These are phyloP conservation scores for Colletotrichum gigasporum DNA, from an alignment of 2,329 filamentous ascomycete species.

Conservation along the genomic window DNA sequence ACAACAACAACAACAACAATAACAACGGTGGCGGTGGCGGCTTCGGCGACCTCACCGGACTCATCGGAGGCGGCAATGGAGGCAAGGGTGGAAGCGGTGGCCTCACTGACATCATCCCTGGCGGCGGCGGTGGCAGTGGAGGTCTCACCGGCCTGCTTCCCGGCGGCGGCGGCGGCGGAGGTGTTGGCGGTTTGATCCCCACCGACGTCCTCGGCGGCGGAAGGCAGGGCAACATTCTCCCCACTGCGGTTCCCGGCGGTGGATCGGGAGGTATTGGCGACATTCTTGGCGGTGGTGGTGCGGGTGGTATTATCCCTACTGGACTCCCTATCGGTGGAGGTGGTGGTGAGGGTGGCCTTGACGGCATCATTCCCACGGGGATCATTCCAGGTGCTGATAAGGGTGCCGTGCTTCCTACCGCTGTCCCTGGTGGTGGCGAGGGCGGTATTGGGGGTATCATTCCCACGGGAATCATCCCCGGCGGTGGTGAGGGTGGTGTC, in stretches of 20 bases:
- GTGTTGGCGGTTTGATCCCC: not conserved
- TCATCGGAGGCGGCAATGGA: not conserved
- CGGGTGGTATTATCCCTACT: not conserved
- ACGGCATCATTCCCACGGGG: not conserved
- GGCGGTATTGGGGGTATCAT: not conserved
- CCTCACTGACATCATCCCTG: not conserved
- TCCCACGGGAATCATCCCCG: not conserved
- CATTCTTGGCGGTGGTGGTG: not conserved
- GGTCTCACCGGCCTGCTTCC: not conserved
- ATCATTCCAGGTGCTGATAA: not conserved
- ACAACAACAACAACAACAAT: not conserved
- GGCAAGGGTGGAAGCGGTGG: no score
- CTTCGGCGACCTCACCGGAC: not conserved
- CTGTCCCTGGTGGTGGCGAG: not conserved
- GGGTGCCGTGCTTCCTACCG: not conserved
- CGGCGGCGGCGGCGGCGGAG: not conserved
- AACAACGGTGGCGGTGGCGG: not conserved
- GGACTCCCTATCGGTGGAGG: not conserved
- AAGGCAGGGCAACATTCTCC: not conserved
- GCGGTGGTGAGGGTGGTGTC: not conserved
- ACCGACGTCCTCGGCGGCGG: not conserved
- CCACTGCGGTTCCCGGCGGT: not conserved
- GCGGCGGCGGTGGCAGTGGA: not conserved
- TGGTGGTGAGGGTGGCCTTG: not conserved
- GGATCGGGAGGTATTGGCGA: not conserved